Base-by-base conservation (phyloP, 2,329 filamentous ascomycete genomes). In the Cytospora piceicola region DNA sequence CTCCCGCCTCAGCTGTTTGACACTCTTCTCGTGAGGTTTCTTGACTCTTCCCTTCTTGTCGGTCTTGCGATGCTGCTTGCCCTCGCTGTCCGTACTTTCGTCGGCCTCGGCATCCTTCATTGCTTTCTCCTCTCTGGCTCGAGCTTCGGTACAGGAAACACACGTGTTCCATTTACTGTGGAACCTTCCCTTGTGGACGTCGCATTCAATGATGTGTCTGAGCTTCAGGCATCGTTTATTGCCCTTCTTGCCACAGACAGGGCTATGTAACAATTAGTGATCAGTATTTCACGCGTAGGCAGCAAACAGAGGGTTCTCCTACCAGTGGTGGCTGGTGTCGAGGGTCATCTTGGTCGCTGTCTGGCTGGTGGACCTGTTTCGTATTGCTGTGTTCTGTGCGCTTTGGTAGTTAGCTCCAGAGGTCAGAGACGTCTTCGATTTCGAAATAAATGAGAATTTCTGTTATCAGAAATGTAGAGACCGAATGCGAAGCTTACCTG, bases 171-270 rank as follows among this genome's bases (percentile, higher is more conserved):
- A 58, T 4, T 42, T 53, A 15, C 53, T 58, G 30, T 61, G 53
- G 29, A 51, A 55, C 30, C 22, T 36, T 29, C 65, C 65, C 39
- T 29, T 55, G 61, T 67, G 65, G 2, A 52, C 32, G 8, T 64
- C 36, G 20, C 61, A 67, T 24, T 63, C 61, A 20, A 64, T 60
- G 20, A 67, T 51, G n/a, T 67, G 65, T 27, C 29, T 32, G 3
- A 64, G 51, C 56, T 67, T 67, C 1, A 67, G 22, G 14, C 65
- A 67, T 15, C 65, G 29, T 29, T 29, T 60, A 42, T 67, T 67
- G n/a, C 65, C 65, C 52, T 64, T 67, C 39, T 64, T 67, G 7
- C 51, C 8, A 24, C 65, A 67, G n/a, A 64, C 51, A 17, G 65
- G 65, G 42, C 65, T 67, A 14, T 55, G 2, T 12, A 3, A 15